Evolutionary conservation across 2,329 filamentous ascomycete genomes (phyloP).

Genomic region (Alternaria postmessia): DNA sequence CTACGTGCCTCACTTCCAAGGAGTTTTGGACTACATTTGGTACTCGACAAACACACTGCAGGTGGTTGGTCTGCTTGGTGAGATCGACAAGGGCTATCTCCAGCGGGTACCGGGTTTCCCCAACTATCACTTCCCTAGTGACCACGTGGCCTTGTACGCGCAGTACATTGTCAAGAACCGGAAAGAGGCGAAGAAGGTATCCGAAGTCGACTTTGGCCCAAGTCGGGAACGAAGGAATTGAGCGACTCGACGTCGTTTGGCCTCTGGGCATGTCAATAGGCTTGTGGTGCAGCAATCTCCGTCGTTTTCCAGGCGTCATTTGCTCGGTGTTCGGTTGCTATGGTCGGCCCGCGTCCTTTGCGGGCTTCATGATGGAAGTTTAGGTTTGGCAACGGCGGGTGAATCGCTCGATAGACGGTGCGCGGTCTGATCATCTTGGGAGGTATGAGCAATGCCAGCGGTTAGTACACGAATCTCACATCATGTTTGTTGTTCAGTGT

Average conservation of each 20-base stretch:
- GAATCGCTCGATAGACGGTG: constrained; percentile 30
- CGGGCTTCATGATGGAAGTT: constrained; percentile 33
- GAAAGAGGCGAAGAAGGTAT: constrained; percentile 70
- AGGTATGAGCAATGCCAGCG: constrained; percentile 30
- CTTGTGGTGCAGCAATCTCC: constrained; percentile 35
- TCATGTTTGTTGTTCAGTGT: constrained; percentile 44
- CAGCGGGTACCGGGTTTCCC: constrained; percentile 90
- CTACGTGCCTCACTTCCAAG: constrained; percentile 91
- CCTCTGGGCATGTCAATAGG: constrained; percentile 39
- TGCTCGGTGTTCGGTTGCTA: constrained; percentile 45
- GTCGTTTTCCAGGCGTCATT: constrained; percentile 44
- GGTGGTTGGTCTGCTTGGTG: constrained; percentile 82
- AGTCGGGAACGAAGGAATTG: constrained; percentile 42
- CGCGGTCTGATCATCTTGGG: constrained; percentile 32
- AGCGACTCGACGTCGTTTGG: constrained; percentile 14
- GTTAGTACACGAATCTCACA: constrained; percentile 44
- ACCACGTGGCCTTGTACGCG: constrained; percentile 88
- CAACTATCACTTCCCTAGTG: constrained; percentile 92
- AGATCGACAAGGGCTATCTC: constrained; percentile 85
- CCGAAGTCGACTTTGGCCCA: constrained; percentile 50
- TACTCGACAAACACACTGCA: constrained; percentile 91
- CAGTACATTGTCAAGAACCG: constrained; percentile 89
- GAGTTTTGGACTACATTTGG: constrained; percentile 97
- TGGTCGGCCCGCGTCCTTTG: constrained; percentile 33
- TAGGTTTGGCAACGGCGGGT: constrained; percentile 34